A percentile compares a stretch with the other conserved stretches of the same genome.
These are phyloP conservation scores for Aspergillus awamori DNA, from an alignment of 2,329 filamentous ascomycete species.

Conservation along the genomic window DNA sequence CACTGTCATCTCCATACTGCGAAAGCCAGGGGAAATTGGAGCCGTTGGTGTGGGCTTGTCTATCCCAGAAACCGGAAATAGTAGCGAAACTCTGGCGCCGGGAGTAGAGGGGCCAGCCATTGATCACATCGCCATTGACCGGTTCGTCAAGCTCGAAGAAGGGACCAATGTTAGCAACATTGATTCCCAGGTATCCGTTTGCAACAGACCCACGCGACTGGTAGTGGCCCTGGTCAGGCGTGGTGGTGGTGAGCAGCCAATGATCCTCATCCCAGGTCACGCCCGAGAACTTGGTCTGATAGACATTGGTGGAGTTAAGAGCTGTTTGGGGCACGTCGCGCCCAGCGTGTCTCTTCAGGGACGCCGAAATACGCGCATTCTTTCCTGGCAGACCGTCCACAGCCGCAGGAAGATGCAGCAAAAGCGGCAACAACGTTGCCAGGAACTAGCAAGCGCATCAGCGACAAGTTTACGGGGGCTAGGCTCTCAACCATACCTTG, in stretches of 20 bases:
- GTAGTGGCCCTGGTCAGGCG: constrained; percentile 60
- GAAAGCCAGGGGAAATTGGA: constrained; percentile 70
- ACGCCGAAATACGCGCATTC: constrained; percentile 24
- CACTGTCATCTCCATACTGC: constrained; percentile 70
- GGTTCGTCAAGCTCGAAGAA: constrained; percentile 63
- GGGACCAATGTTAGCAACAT: constrained; percentile 63
- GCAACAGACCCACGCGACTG: constrained; percentile 63
- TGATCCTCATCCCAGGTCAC: constrained; percentile 63
- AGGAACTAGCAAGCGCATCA: constrained; percentile 8
- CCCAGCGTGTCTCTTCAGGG: constrained; percentile 25
- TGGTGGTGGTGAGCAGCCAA: constrained; percentile 59
- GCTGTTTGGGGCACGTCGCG: constrained; percentile 5
- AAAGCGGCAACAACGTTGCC: constrained; percentile 11
- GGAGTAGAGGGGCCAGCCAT: constrained; percentile 69
- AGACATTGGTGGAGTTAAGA: constrained; percentile 34
- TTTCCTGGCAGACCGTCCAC: neutral
- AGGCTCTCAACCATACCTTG: constrained; percentile 9
- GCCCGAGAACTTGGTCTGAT: constrained; percentile 54
- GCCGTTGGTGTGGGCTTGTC: constrained; percentile 60
- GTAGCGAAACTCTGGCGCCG: constrained; percentile 67
- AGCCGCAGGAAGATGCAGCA: constrained; percentile 13
- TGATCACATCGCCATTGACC: constrained; percentile 57
- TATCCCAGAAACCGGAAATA: constrained; percentile 68
- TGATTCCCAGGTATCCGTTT: constrained; percentile 68
- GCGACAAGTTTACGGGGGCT: neutral